Percentiles rank a stretch among this genome's conserved stretches.
phyloP scores from a whole-genome alignment of 2,329 filamentous ascomycete species.

The Ceratocystis cacaofunesta region DNA sequence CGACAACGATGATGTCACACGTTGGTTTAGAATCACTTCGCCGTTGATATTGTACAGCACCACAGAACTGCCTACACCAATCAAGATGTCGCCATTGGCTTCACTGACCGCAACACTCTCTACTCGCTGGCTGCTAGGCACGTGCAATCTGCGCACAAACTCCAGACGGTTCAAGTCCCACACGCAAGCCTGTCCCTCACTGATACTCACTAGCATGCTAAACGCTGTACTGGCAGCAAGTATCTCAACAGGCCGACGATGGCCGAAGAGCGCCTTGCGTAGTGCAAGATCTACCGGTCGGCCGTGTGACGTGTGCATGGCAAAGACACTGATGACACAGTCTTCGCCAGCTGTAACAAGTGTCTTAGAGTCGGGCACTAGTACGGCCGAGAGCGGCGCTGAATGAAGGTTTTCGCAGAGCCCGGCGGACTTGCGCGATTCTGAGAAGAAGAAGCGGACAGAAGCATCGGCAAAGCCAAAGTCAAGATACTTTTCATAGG shows the following conservation, averaged over 20 bases:
- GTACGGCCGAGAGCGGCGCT: slow-evolving; percentile 68
- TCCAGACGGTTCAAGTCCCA: slow-evolving; percentile 90
- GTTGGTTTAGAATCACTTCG: slow-evolving; percentile 64
- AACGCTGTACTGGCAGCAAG: slow-evolving; percentile 80
- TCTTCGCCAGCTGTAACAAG: slow-evolving; percentile 86
- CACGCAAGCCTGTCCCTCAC: slow-evolving; percentile 68
- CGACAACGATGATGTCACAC: slow-evolving; percentile 42
- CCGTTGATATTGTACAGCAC: slow-evolving; percentile 81
- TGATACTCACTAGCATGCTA: slow-evolving; percentile 69
- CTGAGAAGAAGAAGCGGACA: slow-evolving; percentile 76
- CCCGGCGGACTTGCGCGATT: slow-evolving; percentile 68
- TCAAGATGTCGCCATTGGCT: slow-evolving; percentile 73
- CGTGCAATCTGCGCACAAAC: slow-evolving; percentile 57
- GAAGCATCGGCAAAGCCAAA: slow-evolving; percentile 94
- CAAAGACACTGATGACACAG: slow-evolving; percentile 78
- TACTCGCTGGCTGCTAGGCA: slow-evolving; percentile 38
- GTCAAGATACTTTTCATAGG: slow-evolving; percentile 85
- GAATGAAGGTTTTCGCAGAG: slow-evolving; percentile 90
- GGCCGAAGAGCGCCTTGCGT: slow-evolving; percentile 72
- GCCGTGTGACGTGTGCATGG: slow-evolving; percentile 44
- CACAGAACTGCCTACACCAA: slow-evolving; percentile 63
- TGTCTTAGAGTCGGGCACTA: slow-evolving; percentile 79
- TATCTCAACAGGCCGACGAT: slow-evolving; percentile 66
- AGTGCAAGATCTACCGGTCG: slow-evolving; percentile 68
- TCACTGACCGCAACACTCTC: slow-evolving; percentile 81